Evolutionary conservation across 2,329 filamentous ascomycete species (phyloP), one percentile per base, ranked within the genome.

Genomic region (Coleophoma cylindrospora): DNA sequence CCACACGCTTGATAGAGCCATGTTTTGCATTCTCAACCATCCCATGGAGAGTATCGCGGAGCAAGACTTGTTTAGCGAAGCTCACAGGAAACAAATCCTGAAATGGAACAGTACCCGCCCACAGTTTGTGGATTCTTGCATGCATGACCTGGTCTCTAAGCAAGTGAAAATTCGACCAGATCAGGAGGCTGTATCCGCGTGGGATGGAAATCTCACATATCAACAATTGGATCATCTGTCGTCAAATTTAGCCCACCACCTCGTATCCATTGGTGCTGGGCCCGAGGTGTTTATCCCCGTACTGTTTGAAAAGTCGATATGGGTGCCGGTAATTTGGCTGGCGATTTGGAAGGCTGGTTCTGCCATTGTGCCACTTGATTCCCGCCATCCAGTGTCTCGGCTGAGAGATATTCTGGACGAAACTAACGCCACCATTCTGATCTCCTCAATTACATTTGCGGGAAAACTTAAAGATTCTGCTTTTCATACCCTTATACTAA

Each of bases 361-460:
- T 32, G 59, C 50, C 6, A 62, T 62, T 21, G 60, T 66, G 17
- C 56, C 62, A 13, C 49, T 68, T n/a, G 60, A 66, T 41, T 49
- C 52, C 1, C 32, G 17, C 10, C 45, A 51, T 21, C 51, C 57
- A 33, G 34, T 38, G 15, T 27, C 34, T 10, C 48, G 49, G 14
- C 34, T 57, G 8, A 19, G 40, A 22, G 45, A 13, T 12, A 38
- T 57, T 7, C 32, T 57, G 12, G 38, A 43, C 12, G 34, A 51
- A 12, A 45, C 50, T 6, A 49, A 43, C 15, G 51, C 50, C 10
- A 51, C 12, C 17, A 11, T 56, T 8, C 43, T 59, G 11, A 9
- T 57, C 1, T 50, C 51, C 19, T 54, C 54, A 9, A 13, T 40
- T 32, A 13, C 50, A 14, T 34, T 50, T 47, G 22, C 27, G 38